A percentile compares a stretch with the other conserved stretches of the same genome.
phyloP scores from a whole-genome alignment of 345 rosid genomes.

The Pseudoturritis turrita region DNA sequence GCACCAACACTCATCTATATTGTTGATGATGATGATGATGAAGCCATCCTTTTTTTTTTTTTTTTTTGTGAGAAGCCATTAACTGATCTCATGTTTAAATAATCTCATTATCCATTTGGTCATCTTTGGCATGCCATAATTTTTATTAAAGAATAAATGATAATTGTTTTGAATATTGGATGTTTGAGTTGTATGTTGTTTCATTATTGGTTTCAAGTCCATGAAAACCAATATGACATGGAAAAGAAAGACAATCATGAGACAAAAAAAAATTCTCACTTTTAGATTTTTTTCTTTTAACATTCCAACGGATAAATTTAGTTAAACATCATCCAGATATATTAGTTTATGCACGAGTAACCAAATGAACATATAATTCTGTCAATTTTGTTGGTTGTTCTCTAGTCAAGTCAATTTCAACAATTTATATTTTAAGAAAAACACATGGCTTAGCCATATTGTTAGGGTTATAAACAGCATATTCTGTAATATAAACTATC shows the following conservation, averaged over 20 bases:
- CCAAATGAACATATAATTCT: neutral
- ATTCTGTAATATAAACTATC: slow-evolving; percentile 9
- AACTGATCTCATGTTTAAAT: slow-evolving; percentile 10
- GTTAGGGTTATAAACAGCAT: neutral
- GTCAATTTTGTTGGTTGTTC: slow-evolving; percentile 25
- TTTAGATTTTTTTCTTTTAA: neutral
- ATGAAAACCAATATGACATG: neutral
- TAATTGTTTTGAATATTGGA: too few species aligned
- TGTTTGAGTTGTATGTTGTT: neutral
- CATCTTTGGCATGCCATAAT: neutral
- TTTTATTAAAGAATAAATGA: neutral
- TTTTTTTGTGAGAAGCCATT: neutral
- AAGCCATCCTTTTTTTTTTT: slow-evolving; percentile 13
- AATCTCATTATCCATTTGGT: neutral
- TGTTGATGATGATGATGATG: slow-evolving; percentile 26
- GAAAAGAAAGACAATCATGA: neutral
- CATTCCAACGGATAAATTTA: neutral
- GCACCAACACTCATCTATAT: slow-evolving; percentile 21
- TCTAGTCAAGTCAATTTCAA: slow-evolving; percentile 14
- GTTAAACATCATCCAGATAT: neutral
- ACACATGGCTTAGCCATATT: slow-evolving; percentile 25
- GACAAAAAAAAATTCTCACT: neutral
- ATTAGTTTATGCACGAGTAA: neutral
- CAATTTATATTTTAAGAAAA: neutral
- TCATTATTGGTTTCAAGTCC: neutral